Evolutionary conservation across 2,329 filamentous ascomycete species (phyloP), one percentile per base, ranked within the genome.

Genomic region (Capronia coronata): DNA sequence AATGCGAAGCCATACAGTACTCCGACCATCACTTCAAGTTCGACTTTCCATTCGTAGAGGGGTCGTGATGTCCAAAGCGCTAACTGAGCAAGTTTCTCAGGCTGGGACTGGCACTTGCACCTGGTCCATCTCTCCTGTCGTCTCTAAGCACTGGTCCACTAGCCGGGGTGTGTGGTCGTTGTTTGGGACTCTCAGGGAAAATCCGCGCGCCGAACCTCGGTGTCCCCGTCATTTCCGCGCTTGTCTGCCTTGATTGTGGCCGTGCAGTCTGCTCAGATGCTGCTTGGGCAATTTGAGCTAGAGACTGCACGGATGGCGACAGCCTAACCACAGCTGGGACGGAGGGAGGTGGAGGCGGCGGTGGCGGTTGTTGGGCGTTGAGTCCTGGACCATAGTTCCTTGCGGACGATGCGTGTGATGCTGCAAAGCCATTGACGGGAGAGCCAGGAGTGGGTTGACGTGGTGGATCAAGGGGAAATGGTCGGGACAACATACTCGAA

Each of bases 41-140:
- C 10, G n/a, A n/a, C n/a, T n/a, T n/a, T n/a, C n/a, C n/a, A n/a
- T n/a, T n/a, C n/a, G n/a, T n/a, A n/a, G n/a, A n/a, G n/a, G n/a
- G n/a, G n/a, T n/a, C n/a, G n/a, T n/a, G n/a, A n/a, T n/a, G n/a
- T n/a, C n/a, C n/a, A n/a, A n/a, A n/a, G n/a, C n/a, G n/a, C n/a
- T 67, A 87, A 41, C 80, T 84, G 46, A 90, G 74, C 42, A 90
- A 67, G 61, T 90, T 89, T 59, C 82, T 79, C 54, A 90, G 66
- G 8, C 85, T 88, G 9, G 86, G 84, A 62, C 82, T 89, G 13
- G 85, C 84, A 61, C 86, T 89, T 2, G 85, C 85, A n/a, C 84
- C 84, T 43, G 77, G 78, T 44, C 55, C 59, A 34, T 55, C 57
- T 48, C 59, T 57, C 43, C 54, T 51, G 14, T 52, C 49, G 10